Base-by-base conservation (phyloP, 2,329 filamentous ascomycete genomes). In the Amauroascus niger region DNA sequence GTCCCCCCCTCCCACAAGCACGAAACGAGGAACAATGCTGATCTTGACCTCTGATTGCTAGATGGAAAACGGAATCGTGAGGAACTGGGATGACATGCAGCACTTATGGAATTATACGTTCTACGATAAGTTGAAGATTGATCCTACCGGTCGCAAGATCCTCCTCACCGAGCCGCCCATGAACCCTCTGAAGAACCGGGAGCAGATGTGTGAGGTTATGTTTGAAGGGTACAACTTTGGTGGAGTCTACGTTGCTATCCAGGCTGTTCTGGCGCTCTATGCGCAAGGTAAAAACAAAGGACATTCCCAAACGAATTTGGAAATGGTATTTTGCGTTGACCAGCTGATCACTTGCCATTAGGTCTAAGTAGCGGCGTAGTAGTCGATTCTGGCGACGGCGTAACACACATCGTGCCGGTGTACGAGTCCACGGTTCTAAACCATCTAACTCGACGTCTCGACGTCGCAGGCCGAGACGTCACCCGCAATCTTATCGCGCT, bases 1-100 rank as follows among this genome's bases (percentile, higher is more conserved):
- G 46, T 39, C 22, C n/a, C n/a, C n/a, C n/a, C n/a, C n/a, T n/a
- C n/a, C n/a, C n/a, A n/a, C n/a, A 9, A 30, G 9, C 9, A 30
- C 9, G 45, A 33, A n/a, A 43, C 9, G 40, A 9, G 20, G 16
- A 40, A 11, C 16, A 5, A 11, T 49, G 39, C 32, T 35, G 44
- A 46, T 37, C 6, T 22, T 44, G 30, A 14, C 8, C 35, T 43
- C 26, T 14, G 49, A 39, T 53, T 24, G 63, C 56, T 71, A 85
- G 81, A 98, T 98, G 93, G 93, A 98, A 73, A 98, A 98, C 71
- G 93, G 93, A 65, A 97, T 98, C 65, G 89, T 98, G 62, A 97
- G 96, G 81, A 90, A 89, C 68, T 98, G 93, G 93, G 93, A 98
- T 64, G 93, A 98, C 72, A 98, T 98, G 93, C 88, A 95, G 76